phyloP scores from a whole-genome alignment of 192 early-diverging fungal genomes.

The Coemansia sp. region DNA sequence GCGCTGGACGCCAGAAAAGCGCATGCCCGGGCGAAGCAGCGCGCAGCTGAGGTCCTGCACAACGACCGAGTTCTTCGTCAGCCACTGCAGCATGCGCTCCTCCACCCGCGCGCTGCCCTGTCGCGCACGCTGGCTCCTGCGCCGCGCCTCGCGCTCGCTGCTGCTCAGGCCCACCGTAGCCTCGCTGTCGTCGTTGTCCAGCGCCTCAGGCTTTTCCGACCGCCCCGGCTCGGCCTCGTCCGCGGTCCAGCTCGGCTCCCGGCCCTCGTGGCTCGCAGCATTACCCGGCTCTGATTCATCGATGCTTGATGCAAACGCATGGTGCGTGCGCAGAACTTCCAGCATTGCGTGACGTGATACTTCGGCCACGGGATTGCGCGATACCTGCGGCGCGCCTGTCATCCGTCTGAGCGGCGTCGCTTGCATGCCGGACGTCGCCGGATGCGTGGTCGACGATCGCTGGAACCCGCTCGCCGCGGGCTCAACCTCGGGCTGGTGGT shows the following conservation, averaged over 20 bases:
- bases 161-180: background rate
- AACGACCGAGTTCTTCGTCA: conserved; percentile 27
- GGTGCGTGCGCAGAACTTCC: conserved; percentile 20
- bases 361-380: conserved; percentile 18
- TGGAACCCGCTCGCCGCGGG: background rate
- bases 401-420: background rate
- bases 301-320: background rate
- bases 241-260: conserved; percentile 17
- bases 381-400: background rate
- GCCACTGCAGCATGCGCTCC: conserved; percentile 22
- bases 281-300: background rate
- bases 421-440: background rate
- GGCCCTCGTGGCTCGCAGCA: background rate
- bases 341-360: conserved; percentile 35
- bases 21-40: conserved; percentile 41
- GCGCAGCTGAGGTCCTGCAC: conserved; percentile 33
- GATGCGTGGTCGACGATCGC: conserved; percentile 5
- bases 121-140: background rate
- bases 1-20: conserved; percentile 27
- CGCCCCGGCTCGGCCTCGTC: conserved; percentile 6
- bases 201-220: conserved; percentile 19
- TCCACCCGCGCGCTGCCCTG: conserved; percentile 16
- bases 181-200: conserved; percentile 3
- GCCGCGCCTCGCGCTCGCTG: background rate
- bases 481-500: conserved; percentile 33